Evolutionary conservation across 2,329 filamentous ascomycete genomes (phyloP), one percentile per base, ranked within the genome.

Genomic region (Dactylellina cionopaga): DNA sequence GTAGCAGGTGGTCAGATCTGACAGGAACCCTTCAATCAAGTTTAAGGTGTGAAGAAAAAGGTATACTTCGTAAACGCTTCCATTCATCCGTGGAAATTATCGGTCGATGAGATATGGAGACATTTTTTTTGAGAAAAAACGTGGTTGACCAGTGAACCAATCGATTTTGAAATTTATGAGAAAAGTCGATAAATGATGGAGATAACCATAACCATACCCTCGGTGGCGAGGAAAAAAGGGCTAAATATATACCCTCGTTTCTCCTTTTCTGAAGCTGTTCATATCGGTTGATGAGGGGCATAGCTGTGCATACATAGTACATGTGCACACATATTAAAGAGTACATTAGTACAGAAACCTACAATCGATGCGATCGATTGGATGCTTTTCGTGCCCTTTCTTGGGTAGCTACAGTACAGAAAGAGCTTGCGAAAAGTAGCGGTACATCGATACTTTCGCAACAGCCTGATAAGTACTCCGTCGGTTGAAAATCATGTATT

Each of bases 241-340:
- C 47, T 52, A 52, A 35, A 37, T 37, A 31, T 46, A 59, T 47
- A 37, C 33, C 31, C 19, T 3, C 19, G 10, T 7, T 17, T 43
- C 39, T 43, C 39, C 39, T 10, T 17, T 55, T 24, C 9, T 11
- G 49, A 55, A 17, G 27, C 5, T 56, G 11, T 63, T 54, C 47
- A 64, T 55, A 41, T 64, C 62, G 62, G 47, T 46, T 56, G 62
- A 64, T 66, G 62, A 65, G 62, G 62, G 62, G 51, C 51, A 64
- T 44, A 47, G 49, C 41, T 46, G 41, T 5, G n/a, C 11, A 31
- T 15, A 5, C 15, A 3, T n/a, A 17, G 27, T 17, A 25, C 6
- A 9, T 33, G 24, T 33, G 27, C 22, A 46, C 7, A 37, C 7
- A n/a, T 22, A n/a, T 31, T 19, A 27, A 27, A 49, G 31, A 6